Percentiles rank a stretch among this genome's conserved stretches.
Conservation (phyloP, 164 flowering plant genomes). For the Magnolia kwangsiensis region DNA sequence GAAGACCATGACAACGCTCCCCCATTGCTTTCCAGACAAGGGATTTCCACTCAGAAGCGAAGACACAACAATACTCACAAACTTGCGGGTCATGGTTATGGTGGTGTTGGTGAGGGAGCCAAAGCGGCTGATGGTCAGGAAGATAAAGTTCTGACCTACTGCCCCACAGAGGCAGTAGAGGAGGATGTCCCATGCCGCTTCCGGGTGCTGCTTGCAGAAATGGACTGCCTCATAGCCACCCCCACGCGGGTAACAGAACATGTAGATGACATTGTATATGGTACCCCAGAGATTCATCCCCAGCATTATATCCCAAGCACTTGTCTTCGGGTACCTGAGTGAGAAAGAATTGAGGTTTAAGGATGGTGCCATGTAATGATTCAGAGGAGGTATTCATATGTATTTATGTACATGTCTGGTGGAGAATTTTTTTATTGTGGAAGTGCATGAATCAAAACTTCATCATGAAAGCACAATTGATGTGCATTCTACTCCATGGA, state of each 20-base stretch:
- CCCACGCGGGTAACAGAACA: conserved; percentile 89
- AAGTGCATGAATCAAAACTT: neutral
- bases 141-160: conserved; percentile 97
- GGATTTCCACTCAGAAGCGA: conserved; percentile 93
- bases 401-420: too few species aligned
- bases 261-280: conserved; percentile 81
- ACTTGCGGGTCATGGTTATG: conserved; percentile 95
- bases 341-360: too few species aligned
- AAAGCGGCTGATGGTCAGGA: conserved; percentile 86
- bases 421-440: neutral
- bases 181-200: conserved; percentile 95
- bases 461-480: neutral
- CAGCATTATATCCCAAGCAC: conserved; percentile 96
- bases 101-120: conserved; percentile 97
- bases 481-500: neutral
- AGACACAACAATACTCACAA: conserved; percentile 95
- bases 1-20: conserved; percentile 84
- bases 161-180: conserved; percentile 93
- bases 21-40: conserved; percentile 84
- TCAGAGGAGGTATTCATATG: neutral
- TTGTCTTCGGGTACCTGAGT: conserved; percentile 91
- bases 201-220: conserved; percentile 90
- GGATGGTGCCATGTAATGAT: neutral
- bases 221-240: conserved; percentile 72
- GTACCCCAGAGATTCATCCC: conserved; percentile 99